Evolutionary conservation across 805 yeast species (phyloP).

Genomic region (Wickerhamiella cacticola): DNA sequence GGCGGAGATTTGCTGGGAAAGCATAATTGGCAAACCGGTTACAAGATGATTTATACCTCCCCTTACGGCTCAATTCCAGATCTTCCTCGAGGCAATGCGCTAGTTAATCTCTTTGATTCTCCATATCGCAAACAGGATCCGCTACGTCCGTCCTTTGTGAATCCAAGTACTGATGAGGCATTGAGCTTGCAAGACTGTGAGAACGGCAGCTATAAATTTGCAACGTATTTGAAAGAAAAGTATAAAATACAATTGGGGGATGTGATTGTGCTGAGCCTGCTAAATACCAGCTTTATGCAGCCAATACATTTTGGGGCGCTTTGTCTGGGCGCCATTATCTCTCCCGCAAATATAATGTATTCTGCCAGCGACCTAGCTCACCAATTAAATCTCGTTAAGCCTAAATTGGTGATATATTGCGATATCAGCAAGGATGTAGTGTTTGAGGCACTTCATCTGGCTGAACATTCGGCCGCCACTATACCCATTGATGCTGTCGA

Average conservation of each 20-base stretch:
- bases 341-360: conserved; percentile 27
- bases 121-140: background rate
- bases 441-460: background rate
- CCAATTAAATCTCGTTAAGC: conserved; percentile 19
- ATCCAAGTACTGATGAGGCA: background rate
- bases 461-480: conserved; percentile 3
- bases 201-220: background rate
- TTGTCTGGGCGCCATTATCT: conserved; percentile 24
- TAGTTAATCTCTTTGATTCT: background rate
- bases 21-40: no score
- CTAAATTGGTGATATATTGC: conserved; percentile 20
- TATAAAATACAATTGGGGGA: conserved; percentile 23
- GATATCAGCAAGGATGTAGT: conserved; percentile 5
- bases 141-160: background rate
- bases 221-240: conserved; percentile 3
- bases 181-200: background rate
- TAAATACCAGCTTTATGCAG: conserved; percentile 25
- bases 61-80: conserved; percentile 4
- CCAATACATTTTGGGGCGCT: conserved; percentile 24
- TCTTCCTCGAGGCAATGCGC: conserved; percentile 5
- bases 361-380: conserved; percentile 23
- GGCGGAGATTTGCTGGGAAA: no score
- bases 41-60: conserved; percentile 4
- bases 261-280: conserved; percentile 25
- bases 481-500: conserved; percentile 8